These are phyloP conservation scores for Carex pumila DNA, from an alignment of 176 grass and related monocot genomes.

Conservation along the genomic window DNA sequence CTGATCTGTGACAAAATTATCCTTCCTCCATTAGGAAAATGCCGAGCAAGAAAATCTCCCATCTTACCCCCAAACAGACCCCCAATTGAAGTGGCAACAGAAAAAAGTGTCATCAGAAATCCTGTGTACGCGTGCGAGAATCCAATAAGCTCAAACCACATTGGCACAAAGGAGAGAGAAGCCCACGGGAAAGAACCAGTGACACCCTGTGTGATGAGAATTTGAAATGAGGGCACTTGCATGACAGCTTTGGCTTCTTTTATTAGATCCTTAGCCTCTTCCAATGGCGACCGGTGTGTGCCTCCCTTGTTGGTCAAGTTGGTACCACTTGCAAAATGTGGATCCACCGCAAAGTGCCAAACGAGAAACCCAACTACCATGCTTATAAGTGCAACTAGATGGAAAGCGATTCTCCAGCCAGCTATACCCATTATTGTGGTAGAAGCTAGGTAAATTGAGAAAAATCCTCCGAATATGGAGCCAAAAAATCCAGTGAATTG, in stretches of 20 bases:
- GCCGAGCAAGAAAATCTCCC: conserved; percentile 43
- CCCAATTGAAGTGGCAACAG: conserved; percentile 46
- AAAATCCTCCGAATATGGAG: conserved; percentile 50
- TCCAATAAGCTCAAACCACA: conserved; percentile 82
- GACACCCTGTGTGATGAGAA: conserved; percentile 61
- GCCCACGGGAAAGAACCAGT: conserved; percentile 54
- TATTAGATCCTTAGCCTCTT: conserved; percentile 36
- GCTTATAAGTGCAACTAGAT: conserved; percentile 46
- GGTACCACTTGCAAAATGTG: conserved; percentile 21
- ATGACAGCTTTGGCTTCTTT: conserved; percentile 38
- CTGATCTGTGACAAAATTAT: conserved; percentile 73
- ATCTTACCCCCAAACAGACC: conserved; percentile 46
- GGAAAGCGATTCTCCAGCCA: conserved; percentile 69
- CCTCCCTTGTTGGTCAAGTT: not conserved
- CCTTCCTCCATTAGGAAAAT: conserved; percentile 44
- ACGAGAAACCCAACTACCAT: conserved; percentile 32
- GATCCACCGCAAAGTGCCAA: conserved; percentile 55
- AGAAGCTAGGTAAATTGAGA: conserved; percentile 47
- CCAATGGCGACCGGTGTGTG: not conserved
- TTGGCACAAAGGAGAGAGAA: conserved; percentile 54
- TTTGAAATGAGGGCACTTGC: conserved; percentile 57
- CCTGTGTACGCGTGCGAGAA: conserved; percentile 56
- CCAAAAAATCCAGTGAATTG: conserved; percentile 55
- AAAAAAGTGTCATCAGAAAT: conserved; percentile 52
- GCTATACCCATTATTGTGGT: conserved; percentile 51